Evolutionary conservation across 306 rosid genomes (phyloP).

Genomic region (Trichosanthes cucumerina): DNA sequence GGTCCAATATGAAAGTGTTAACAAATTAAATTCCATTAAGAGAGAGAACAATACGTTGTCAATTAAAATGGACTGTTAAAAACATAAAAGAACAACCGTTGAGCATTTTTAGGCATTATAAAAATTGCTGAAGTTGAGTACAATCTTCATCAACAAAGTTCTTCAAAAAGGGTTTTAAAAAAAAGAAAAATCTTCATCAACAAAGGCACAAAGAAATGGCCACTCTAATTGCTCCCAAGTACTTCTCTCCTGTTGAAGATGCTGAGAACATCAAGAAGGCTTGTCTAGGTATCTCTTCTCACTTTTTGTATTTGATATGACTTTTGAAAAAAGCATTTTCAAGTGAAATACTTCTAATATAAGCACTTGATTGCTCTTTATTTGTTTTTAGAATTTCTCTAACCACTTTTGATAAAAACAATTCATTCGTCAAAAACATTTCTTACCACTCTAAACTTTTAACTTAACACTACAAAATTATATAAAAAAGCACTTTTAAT

Average conservation of each 20-base stretch:
- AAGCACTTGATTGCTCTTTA: too few relatives aligned
- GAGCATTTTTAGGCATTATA: neutral
- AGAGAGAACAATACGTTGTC: neutral
- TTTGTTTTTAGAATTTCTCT: too few relatives aligned
- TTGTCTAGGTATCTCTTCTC: constrained; percentile 29
- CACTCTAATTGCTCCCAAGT: constrained; percentile 21
- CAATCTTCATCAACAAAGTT: neutral
- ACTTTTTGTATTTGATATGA: neutral
- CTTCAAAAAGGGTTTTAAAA: neutral
- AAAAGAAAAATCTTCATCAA: neutral
- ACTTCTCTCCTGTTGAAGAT: constrained; percentile 34
- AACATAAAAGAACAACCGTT: neutral
- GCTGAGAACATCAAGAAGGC: constrained; percentile 42
- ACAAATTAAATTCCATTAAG: neutral
- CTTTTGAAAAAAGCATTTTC: too few relatives aligned
- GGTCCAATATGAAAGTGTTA: neutral
- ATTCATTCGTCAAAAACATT: too few relatives aligned
- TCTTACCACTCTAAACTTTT: too few relatives aligned
- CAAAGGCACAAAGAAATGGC: constrained; percentile 19
- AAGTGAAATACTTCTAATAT: too few relatives aligned
- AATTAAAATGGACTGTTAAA: neutral
- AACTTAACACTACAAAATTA: too few relatives aligned
- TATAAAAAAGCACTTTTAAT: too few relatives aligned
- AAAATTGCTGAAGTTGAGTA: neutral
- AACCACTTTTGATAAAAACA: too few relatives aligned